Evolutionary conservation across 371 early-diverging fungal species (phyloP).

Genomic region (Saksenaea oblongispora): DNA sequence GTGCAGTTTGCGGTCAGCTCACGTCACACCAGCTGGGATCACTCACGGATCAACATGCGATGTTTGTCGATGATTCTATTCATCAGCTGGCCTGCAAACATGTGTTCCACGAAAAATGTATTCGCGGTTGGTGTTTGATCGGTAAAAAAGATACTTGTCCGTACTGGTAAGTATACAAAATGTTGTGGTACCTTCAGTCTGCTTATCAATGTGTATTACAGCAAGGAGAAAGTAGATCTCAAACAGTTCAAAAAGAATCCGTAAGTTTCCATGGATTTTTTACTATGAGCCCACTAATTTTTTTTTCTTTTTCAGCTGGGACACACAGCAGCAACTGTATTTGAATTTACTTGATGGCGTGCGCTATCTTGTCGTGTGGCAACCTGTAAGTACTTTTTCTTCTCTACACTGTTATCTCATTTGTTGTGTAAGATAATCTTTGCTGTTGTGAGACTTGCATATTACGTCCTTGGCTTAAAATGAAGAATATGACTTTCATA

Average conservation of each 20-base stretch:
- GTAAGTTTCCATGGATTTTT: slow-evolving; percentile 33
- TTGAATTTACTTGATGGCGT: slow-evolving; percentile 81
- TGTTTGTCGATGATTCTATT: slow-evolving; percentile 51
- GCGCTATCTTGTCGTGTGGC: slow-evolving; percentile 83
- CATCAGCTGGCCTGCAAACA: slow-evolving; percentile 79
- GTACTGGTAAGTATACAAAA: slow-evolving; percentile 67
- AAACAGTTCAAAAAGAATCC: slow-evolving; percentile 78
- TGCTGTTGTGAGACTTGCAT: slow-evolving; percentile 46
- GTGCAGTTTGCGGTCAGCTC: slow-evolving; percentile 80
- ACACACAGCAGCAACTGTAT: slow-evolving; percentile 74
- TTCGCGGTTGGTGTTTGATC: slow-evolving; percentile 93
- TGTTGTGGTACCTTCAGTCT: neutral
- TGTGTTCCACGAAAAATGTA: slow-evolving; percentile 89
- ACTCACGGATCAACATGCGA: slow-evolving; percentile 22
- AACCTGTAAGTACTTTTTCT: slow-evolving; percentile 55
- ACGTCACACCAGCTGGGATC: slow-evolving; percentile 26
- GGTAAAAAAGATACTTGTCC: slow-evolving; percentile 95
- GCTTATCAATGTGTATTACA: slow-evolving; percentile 11
- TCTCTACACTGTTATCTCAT: neutral
- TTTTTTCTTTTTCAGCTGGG: slow-evolving; percentile 50
- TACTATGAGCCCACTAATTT: neutral
- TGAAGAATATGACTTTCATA: neutral
- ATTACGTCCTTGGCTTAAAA: slow-evolving; percentile 41
- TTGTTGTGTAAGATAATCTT: slow-evolving; percentile 39
- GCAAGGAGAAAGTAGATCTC: slow-evolving; percentile 86